A percentile compares a stretch with the other conserved stretches of the same genome.
phyloP scores from a whole-genome alignment of 495 filamentous ascomycete genomes.

The Cladorrhinum samala region DNA sequence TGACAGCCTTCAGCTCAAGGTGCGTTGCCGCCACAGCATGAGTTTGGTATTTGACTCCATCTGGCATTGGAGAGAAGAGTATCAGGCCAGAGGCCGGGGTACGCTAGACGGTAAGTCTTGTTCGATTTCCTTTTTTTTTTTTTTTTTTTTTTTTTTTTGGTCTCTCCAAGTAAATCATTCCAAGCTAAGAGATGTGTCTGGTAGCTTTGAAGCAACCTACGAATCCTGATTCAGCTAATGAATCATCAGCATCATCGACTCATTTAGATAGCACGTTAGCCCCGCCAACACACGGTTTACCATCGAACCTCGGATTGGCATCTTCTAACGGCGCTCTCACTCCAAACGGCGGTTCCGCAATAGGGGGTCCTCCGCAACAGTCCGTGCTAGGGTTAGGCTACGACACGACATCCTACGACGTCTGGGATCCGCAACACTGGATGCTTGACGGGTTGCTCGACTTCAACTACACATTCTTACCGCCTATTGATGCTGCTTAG shows the following conservation, averaged over 20 bases:
- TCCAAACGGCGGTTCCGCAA: conserved; percentile 35
- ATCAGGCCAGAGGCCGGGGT: conserved; percentile 66
- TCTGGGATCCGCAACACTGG: conserved; percentile 88
- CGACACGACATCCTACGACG: conserved; percentile 67
- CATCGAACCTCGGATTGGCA: conserved; percentile 22
- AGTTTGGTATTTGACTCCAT: conserved; percentile 87
- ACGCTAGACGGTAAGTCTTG: conserved; percentile 66
- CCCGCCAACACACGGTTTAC: conserved; percentile 33
- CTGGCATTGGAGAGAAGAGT: conserved; percentile 89
- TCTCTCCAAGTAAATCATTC: conserved; percentile 16
- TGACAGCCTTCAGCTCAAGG: conserved; percentile 74
- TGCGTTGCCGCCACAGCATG: conserved; percentile 88
- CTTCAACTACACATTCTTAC: conserved; percentile 60
- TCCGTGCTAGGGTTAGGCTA: conserved; percentile 43
- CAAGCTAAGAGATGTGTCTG: conserved; percentile 31
- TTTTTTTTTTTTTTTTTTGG: conserved; percentile 8
- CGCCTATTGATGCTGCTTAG: conserved; percentile 43
- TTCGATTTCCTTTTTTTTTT: conserved; percentile 6
- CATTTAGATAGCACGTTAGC: conserved; percentile 50
- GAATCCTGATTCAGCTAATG: conserved; percentile 71
- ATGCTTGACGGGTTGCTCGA: conserved; percentile 79
- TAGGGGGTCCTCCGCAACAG: conserved; percentile 34
- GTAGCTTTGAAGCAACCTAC: conserved; percentile 79
- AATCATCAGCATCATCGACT: conserved; percentile 63
- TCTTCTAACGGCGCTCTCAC: conserved; percentile 43